phyloP scores from a whole-genome alignment of 495 filamentous ascomycete species.

The Aspergillus biplanus region DNA sequence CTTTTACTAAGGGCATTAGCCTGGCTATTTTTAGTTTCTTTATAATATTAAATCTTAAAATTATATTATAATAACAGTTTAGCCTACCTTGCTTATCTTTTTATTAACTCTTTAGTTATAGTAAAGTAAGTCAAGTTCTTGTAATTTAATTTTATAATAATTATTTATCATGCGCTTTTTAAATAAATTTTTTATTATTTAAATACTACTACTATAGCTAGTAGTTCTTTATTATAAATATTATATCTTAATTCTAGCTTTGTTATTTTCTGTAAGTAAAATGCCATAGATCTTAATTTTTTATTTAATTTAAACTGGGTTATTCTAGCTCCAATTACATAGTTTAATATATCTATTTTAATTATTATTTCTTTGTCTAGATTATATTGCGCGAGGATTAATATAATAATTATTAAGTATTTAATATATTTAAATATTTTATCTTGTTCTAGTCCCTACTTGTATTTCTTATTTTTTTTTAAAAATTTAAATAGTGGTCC shows the following conservation, averaged over 20 bases:
- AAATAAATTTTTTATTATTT: conserved; percentile 14
- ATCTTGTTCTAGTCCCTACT: too few species aligned
- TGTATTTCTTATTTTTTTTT: too few species aligned
- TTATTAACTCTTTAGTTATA: conserved; percentile 27
- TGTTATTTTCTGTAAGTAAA: conserved; percentile 5
- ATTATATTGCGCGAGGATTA: not conserved
- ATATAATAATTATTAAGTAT: not conserved
- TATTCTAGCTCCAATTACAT: too few species aligned
- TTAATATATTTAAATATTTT: not conserved
- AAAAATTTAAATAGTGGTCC: too few species aligned
- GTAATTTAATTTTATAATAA: too few species aligned
- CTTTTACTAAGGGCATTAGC: not conserved
- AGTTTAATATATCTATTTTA: conserved; percentile 5
- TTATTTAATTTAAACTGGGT: not conserved
- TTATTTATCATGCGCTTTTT: too few species aligned
- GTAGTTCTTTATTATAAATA: conserved; percentile 9
- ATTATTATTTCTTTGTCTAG: not conserved
- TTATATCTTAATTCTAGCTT: conserved; percentile 6
- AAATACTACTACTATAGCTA: conserved; percentile 13
- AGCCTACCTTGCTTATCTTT: not conserved
- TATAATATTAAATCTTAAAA: not conserved
- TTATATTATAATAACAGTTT: not conserved
- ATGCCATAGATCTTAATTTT: conserved; percentile 1
- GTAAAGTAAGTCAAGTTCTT: too few species aligned
- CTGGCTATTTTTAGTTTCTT: not conserved